phyloP scores from a whole-genome alignment of 2,329 filamentous ascomycete genomes.

The Ustulina deusta region DNA sequence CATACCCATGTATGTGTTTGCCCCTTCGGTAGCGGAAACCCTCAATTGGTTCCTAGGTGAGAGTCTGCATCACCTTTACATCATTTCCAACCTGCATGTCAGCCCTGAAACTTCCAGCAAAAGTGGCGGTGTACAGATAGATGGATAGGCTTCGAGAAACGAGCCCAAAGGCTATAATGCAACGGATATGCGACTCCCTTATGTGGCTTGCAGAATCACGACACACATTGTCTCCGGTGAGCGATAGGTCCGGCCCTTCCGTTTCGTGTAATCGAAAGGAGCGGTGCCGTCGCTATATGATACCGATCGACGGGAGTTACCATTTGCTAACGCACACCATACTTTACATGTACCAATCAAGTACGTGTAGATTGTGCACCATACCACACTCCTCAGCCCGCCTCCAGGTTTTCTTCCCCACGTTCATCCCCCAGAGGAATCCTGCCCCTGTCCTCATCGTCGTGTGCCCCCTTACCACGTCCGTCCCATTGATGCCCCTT shows the following conservation, averaged over 20 bases:
- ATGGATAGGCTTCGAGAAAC: constrained; percentile 33
- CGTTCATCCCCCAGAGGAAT: constrained; percentile 25
- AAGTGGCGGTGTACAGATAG: constrained; percentile 33
- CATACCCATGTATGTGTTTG: constrained; percentile 12
- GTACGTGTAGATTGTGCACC: constrained; percentile 2
- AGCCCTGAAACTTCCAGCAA: constrained; percentile 29
- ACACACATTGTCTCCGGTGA: constrained; percentile 18
- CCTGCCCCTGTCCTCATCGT: constrained; percentile 26
- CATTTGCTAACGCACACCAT: constrained; percentile 19
- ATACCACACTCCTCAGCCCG: constrained; percentile 1
- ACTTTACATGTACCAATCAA: constrained; percentile 3
- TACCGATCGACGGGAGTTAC: constrained; percentile 20
- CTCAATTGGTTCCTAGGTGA: constrained; percentile 31
- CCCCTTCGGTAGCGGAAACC: constrained; percentile 13
- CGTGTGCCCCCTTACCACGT: constrained; percentile 33
- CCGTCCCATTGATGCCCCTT: constrained; percentile 21
- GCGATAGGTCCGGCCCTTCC: constrained; percentile 12
- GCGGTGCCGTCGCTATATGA: constrained; percentile 28
- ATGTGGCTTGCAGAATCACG: constrained; percentile 24
- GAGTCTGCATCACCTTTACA: constrained; percentile 22
- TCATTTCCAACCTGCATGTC: constrained; percentile 26
- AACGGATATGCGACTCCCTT: constrained; percentile 28
- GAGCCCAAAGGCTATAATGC: constrained; percentile 12
- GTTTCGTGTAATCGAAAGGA: constrained; percentile 25
- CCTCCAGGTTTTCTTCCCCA: constrained; percentile 40